These are phyloP conservation scores for Fusarium tupiense DNA, from an alignment of 2,329 filamentous ascomycete species.

Conservation along the genomic window DNA sequence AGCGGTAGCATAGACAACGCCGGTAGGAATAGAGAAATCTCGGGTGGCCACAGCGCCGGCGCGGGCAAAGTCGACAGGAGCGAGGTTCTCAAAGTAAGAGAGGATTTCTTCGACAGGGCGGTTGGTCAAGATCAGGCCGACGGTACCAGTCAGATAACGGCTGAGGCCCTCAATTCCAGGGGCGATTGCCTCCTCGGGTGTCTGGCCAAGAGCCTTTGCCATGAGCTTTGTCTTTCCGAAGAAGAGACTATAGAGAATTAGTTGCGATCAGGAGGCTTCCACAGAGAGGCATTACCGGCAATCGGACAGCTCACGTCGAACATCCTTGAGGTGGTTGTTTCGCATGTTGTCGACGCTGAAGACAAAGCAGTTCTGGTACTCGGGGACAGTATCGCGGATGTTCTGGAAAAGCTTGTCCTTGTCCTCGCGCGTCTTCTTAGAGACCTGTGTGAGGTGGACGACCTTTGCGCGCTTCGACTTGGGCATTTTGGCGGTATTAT, in stretches of 20 bases:
- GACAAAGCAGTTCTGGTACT: conserved; percentile 92
- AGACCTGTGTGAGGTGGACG: conserved; percentile 88
- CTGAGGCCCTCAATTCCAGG: conserved; percentile 78
- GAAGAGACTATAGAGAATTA: conserved; percentile 74
- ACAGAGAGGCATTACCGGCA: conserved; percentile 69
- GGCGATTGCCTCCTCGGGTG: conserved; percentile 80
- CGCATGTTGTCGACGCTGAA: conserved; percentile 97
- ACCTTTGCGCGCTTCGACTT: conserved; percentile 94
- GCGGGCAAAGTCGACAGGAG: conserved; percentile 88
- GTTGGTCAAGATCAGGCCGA: conserved; percentile 91
- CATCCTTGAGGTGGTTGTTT: conserved; percentile 93
- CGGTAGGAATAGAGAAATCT: conserved; percentile 82
- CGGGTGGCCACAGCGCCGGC: conserved; percentile 81
- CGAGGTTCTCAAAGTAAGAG: conserved; percentile 76
- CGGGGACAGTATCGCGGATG: conserved; percentile 84
- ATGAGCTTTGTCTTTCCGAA: conserved; percentile 99
- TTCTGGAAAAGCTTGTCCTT: conserved; percentile 88
- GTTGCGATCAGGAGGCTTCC: background rate
- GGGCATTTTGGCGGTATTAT: conserved; percentile 72
- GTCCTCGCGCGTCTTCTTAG: conserved; percentile 93
- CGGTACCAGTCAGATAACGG: conserved; percentile 78
- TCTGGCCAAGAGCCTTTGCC: conserved; percentile 89
- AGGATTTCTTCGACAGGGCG: conserved; percentile 73
- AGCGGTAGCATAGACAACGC: conserved; percentile 81
- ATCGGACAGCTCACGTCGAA: conserved; percentile 85